phyloP scores from a whole-genome alignment of 768 basidiomycete species.

The Amanita molliuscula region DNA sequence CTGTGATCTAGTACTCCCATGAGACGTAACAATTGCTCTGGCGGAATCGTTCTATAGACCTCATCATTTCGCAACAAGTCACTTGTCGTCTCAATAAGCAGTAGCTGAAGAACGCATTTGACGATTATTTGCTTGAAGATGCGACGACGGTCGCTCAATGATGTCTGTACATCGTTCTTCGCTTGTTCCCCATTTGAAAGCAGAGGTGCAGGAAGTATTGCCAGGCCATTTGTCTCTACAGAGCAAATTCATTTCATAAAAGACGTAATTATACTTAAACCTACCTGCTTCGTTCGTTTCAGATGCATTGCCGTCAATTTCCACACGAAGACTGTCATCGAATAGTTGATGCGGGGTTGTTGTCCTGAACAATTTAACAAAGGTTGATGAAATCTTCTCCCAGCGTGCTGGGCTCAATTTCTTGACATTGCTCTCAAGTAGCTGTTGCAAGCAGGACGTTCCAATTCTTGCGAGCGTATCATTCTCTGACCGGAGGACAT shows the following conservation, averaged over 20 bases:
- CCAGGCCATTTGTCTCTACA: conserved; percentile 51
- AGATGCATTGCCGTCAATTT: conserved; percentile 51
- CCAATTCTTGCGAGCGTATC: conserved; percentile 97
- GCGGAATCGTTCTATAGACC: conserved; percentile 89
- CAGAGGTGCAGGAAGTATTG: conserved; percentile 82
- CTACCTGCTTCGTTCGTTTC: conserved; percentile 46
- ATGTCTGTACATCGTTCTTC: conserved; percentile 37
- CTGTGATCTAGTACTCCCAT: conserved; percentile 96
- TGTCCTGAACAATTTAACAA: conserved; percentile 93
- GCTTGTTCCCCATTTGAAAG: conserved; percentile 58
- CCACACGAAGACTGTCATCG: conserved; percentile 82
- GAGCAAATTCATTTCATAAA: conserved; percentile 2
- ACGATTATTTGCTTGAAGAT: conserved; percentile 99
- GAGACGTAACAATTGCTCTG: conserved; percentile 83
- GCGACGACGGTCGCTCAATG: conserved; percentile 62
- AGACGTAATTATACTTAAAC: conserved; percentile 1
- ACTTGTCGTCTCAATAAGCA: conserved; percentile 95
- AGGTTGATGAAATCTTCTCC: conserved; percentile 88
- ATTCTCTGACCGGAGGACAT: conserved; percentile 57
- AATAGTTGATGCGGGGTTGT: conserved; percentile 97
- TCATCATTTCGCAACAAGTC: conserved; percentile 88
- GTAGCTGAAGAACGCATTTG: conserved; percentile 94
- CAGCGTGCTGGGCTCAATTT: conserved; percentile 80
- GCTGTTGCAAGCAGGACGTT: conserved; percentile 93
- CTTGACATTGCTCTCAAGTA: conserved; percentile 84